phyloP scores from a whole-genome alignment of 164 flowering plant species.

The Nelumbo lutea region DNA sequence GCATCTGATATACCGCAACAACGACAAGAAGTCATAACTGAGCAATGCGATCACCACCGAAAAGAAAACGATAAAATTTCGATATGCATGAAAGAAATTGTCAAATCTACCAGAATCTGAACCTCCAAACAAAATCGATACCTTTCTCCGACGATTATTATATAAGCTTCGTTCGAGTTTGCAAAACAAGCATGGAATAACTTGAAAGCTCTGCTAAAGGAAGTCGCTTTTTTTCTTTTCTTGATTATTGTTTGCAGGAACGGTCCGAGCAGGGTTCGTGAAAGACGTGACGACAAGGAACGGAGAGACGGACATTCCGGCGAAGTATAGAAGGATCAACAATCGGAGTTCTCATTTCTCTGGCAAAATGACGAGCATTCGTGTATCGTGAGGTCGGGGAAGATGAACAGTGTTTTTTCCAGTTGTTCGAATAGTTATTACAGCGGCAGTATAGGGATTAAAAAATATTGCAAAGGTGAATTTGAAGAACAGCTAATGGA shows the following conservation, averaged over 20 bases:
- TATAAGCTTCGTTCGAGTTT: neutral
- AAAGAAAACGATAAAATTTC: neutral
- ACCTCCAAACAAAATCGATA: slow-evolving; percentile 8
- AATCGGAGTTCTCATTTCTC: too few species aligned
- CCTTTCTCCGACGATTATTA: slow-evolving; percentile 7
- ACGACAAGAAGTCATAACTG: too few species aligned
- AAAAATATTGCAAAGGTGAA: too few species aligned
- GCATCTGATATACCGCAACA: neutral
- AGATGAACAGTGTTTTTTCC: too few species aligned
- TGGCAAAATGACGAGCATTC: too few species aligned
- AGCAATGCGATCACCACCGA: too few species aligned
- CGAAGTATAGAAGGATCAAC: neutral
- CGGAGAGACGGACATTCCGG: slow-evolving; percentile 29
- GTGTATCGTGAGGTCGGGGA: too few species aligned
- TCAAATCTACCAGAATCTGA: slow-evolving; percentile 5
- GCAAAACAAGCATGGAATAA: neutral
- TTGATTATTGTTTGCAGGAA: slow-evolving; percentile 5
- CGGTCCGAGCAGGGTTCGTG: slow-evolving; percentile 33
- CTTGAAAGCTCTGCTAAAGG: slow-evolving; percentile 16
- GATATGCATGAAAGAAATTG: slow-evolving; percentile 3
- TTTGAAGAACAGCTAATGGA: too few species aligned
- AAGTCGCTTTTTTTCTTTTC: neutral
- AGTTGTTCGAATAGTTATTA: too few species aligned
- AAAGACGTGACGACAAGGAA: slow-evolving; percentile 51
- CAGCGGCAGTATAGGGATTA: too few species aligned